Evolutionary conservation across 129 eudicot species (phyloP).

Genomic region (Helianthus annuus): HanXRQr2.0-SUNRISE NC_035441.2:106036091-106036590

Average conservation of each 20-base stretch:
- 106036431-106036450: constrained; percentile 16
- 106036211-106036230: neutral
- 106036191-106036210: neutral
- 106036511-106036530: neutral
- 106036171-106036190: neutral
- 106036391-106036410: constrained; percentile 23
- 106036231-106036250: neutral
- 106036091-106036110: neutral
- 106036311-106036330: constrained; percentile 46
- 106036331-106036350: constrained; percentile 25
- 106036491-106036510: constrained; percentile 42
- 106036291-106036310: constrained; percentile 82
- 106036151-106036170: neutral
- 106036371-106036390: constrained; percentile 38
- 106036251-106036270: constrained; percentile 33
- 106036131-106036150: constrained; percentile 1
- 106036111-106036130: neutral
- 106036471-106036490: constrained; percentile 55
- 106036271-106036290: constrained; percentile 25
- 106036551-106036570: constrained; percentile 30
- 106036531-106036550: constrained; percentile 2
- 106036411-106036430: constrained; percentile 30
- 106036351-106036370: constrained; percentile 33
- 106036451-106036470: constrained; percentile 28
- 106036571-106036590: constrained; percentile 12